Evolutionary conservation across 768 basidiomycete genomes (phyloP), one percentile per base, ranked within the genome.

Genomic region (Psilocybe subaeruginosa): DNA sequence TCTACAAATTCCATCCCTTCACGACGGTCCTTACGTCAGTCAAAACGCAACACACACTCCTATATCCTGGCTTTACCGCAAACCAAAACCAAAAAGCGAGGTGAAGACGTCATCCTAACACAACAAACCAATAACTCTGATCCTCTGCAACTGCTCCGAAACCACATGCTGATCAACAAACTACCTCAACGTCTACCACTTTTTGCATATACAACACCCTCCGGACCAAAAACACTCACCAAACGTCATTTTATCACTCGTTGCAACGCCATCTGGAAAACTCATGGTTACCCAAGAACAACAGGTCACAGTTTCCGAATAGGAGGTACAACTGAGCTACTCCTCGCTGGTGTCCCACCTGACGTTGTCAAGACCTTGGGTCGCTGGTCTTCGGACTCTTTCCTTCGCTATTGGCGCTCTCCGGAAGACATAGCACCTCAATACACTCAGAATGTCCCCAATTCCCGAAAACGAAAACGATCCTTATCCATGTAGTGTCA

Each of bases 281-380:
- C 41, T 3, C 46, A 55, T 17, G 62, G 64, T 3, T 67, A 57
- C 8, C 66, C 68, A 0, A 30, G 14, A 11, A 60, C 64, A 9
- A 61, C 70, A 0, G 76, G 74, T 0, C 74, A 78, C 51, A 59
- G 63, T 49, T 79, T 78, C 57, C 66, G 69, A 0, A 79, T 78
- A 19, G 76, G 78, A 0, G 76, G 78, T 0, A 76, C 77, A 3
- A 75, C 73, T 0, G 66, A 73, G 17, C 56, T 75, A 5, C 60
- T 77, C 0, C 57, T 73, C 0, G 49, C 64, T 0, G 71, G 75
- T 4, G 69, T 79, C 0, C 62, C 68, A 23, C 23, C 23, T 23
- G 23, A 23, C 2, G 23, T 23, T 23, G 23, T 23, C 23, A 23
- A 23, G 23, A 23, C 23, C 23, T 23, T 23, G 23, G 23, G 23